Conservation (phyloP, 1,139 yeast species). For the Lodderomyces orthopsilosis region DNA sequence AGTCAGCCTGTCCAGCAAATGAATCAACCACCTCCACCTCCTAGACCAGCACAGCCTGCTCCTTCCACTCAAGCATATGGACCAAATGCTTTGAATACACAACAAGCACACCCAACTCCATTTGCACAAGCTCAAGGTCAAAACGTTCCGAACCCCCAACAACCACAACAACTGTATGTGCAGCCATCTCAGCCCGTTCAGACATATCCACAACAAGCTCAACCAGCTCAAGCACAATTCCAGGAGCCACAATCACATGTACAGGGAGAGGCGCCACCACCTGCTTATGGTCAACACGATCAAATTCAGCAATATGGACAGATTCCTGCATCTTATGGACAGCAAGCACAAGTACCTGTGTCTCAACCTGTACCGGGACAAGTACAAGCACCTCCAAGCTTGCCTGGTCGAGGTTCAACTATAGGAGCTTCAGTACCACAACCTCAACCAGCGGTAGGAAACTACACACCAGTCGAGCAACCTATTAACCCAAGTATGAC, state of each 20-base stretch:
- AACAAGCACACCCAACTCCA: neutral
- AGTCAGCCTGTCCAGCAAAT: constrained; percentile 2
- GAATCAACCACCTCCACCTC: constrained; percentile 2
- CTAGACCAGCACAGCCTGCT: neutral
- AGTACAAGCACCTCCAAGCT: neutral
- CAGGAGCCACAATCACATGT: constrained; percentile 9
- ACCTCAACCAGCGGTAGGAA: constrained; percentile 1
- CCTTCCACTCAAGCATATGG: neutral
- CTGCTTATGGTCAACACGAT: constrained; percentile 7
- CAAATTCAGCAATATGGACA: constrained; percentile 8
- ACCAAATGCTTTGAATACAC: neutral
- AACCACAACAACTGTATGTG: constrained; percentile 5
- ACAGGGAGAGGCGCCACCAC: constrained; percentile 4
- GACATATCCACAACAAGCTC: constrained; percentile 6
- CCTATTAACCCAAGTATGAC: neutral
- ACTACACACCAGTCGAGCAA: neutral
- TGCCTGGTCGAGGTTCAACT: neutral
- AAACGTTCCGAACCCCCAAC: neutral
- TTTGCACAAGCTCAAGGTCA: neutral
- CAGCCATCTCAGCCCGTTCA: constrained; percentile 7
- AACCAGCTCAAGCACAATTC: constrained; percentile 7
- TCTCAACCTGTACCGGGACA: neutral
- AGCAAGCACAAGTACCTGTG: constrained; percentile 2
- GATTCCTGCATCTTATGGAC: constrained; percentile 1
- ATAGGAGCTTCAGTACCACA: neutral